Evolutionary conservation across 495 filamentous ascomycete genomes (phyloP), one percentile per base, ranked within the genome.

Genomic region (Tuber magnatum): DNA sequence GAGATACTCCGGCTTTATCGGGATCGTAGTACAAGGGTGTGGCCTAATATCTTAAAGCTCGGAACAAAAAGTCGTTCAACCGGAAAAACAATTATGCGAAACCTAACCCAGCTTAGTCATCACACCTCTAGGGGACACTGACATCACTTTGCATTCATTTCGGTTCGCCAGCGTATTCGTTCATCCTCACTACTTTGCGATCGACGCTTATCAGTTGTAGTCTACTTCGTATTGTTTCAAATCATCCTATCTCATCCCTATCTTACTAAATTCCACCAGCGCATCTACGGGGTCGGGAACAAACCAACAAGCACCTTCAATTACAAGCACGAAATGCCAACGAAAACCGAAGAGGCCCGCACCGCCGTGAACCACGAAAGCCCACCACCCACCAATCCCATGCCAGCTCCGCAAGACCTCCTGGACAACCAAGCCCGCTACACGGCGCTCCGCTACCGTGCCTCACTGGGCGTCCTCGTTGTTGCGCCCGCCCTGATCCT

Each of bases 401-500:
- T 56, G 16, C 39, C 46, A 20, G n/a, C 72, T 41, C 73, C 65
- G 24, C 76, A 79, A 70, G 43, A n/a, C 44, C 39, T 79, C 22
- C 69, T 43, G 8, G 76, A 74, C 40, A 74, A 75, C 35, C 79
- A 77, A 72, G 56, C 79, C 51, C 83, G 87, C 81, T 89, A 88
- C 83, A 79, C 85, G 74, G 84, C 84, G 39, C 84, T 91, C 78
- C 83, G 88, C 69, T 88, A 89, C 85, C 87, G 88, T 81, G 79
- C 88, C 72, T 89, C 92, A 16, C 80, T 90, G 14, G 87, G 84
- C 71, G 87, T 91, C 80, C 85, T 94, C 72, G 77, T 97, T 73
- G 85, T 88, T 41, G 89, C 89, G 51, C 93, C 94, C 2, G 79
- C 92, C 71, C 88, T 93, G 48, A 87, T 92, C 71, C 84, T 89